Evolutionary conservation across 2,329 filamentous ascomycete genomes (phyloP).

Genomic region (Aureobasidium sp.): DNA sequence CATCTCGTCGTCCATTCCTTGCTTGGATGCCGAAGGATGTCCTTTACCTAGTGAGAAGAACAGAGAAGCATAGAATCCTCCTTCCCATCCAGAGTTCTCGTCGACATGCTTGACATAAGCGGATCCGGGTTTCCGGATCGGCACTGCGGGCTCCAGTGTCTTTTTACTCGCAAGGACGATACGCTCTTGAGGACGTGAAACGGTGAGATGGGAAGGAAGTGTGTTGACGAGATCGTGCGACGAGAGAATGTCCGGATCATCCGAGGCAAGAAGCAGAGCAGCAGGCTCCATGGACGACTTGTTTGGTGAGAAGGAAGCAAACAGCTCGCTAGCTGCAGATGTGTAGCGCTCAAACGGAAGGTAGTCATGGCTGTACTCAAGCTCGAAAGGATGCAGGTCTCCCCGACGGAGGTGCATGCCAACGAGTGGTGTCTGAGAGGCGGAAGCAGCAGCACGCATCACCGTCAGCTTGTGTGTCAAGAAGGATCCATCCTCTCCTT

Average conservation of each 20-base stretch:
- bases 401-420: conserved; percentile 76
- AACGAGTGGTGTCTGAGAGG: conserved; percentile 49
- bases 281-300: conserved; percentile 10
- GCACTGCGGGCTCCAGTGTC: conserved; percentile 30
- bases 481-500: conserved; percentile 57
- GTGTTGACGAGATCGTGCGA: conserved; percentile 53
- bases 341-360: conserved; percentile 65
- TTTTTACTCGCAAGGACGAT: conserved; percentile 67
- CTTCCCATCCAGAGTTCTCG: conserved; percentile 77
- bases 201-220: conserved; percentile 22
- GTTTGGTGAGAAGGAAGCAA: neutral
- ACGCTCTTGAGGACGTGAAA: conserved; percentile 59
- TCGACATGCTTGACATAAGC: conserved; percentile 62
- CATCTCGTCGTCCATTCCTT: conserved; percentile 20
- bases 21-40: conserved; percentile 20
- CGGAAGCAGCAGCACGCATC: conserved; percentile 43
- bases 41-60: conserved; percentile 66
- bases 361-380: conserved; percentile 71
- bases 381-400: conserved; percentile 71
- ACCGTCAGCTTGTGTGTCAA: conserved; percentile 52
- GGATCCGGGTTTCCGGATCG: conserved; percentile 34
- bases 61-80: conserved; percentile 74
- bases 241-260: conserved; percentile 70
- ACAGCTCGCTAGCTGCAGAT: conserved; percentile 45
- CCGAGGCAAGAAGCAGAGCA: conserved; percentile 63